These are phyloP conservation scores for Alternaria consortialis DNA, from an alignment of 2,329 filamentous ascomycete species.

Conservation along the genomic window DNA sequence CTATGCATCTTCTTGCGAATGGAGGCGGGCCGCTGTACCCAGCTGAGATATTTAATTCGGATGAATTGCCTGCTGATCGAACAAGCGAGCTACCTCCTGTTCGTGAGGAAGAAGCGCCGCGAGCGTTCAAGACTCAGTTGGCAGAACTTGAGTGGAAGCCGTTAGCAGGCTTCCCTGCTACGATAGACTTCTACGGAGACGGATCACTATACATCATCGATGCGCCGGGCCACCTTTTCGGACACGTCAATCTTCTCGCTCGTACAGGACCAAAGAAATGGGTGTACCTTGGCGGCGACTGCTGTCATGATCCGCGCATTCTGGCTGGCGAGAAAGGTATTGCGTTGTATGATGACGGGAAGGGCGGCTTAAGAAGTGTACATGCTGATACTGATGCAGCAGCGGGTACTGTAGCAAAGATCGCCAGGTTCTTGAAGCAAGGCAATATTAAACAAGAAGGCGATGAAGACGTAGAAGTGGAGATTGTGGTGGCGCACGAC, in stretches of 20 bases:
- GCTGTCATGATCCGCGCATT: conserved; percentile 63
- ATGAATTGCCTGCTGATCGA: conserved; percentile 54
- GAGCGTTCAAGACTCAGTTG: conserved; percentile 27
- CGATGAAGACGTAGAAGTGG: conserved; percentile 44
- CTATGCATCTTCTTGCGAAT: conserved; percentile 37
- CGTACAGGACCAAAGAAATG: conserved; percentile 53
- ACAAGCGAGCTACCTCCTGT: conserved; percentile 56
- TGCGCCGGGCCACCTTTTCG: conserved; percentile 61
- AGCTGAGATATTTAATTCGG: conserved; percentile 54
- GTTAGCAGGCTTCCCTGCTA: conserved; percentile 56
- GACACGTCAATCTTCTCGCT: conserved; percentile 62
- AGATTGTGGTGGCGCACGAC: conserved; percentile 63
- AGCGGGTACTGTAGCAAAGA: conserved; percentile 53
- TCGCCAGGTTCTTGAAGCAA: conserved; percentile 49
- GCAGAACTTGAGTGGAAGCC: conserved; percentile 52
- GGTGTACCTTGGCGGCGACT: conserved; percentile 63
- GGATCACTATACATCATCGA: conserved; percentile 59
- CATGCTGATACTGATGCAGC: conserved; percentile 61
- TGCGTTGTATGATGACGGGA: conserved; percentile 59
- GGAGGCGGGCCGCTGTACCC: conserved; percentile 52
- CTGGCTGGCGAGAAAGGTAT: conserved; percentile 62
- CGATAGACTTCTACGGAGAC: conserved; percentile 60
- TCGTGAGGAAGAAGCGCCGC: conserved; percentile 23
- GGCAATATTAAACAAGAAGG: conserved; percentile 32
- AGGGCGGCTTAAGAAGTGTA: conserved; percentile 58